Conservation (phyloP, 768 basidiomycete species). For the Clitopilus passeckerianus region DNA sequence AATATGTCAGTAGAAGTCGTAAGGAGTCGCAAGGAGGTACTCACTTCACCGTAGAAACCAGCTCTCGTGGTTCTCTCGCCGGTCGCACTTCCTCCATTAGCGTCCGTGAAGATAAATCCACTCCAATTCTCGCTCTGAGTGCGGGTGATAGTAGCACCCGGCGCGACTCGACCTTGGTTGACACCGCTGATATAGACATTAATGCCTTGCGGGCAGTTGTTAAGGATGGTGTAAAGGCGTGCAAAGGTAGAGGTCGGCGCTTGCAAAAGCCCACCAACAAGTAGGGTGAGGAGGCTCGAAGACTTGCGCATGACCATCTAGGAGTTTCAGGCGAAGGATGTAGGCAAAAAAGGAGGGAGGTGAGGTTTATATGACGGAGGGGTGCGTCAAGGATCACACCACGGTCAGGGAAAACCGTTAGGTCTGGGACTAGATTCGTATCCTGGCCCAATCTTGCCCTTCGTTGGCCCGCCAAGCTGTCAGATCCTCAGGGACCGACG, state of each 20-base stretch:
- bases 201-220: slow-evolving; percentile 15
- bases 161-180: slow-evolving; percentile 10
- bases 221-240: slow-evolving; percentile 14
- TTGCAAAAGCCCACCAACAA: neutral
- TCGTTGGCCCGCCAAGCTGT: neutral
- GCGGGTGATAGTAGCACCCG: slow-evolving; percentile 6
- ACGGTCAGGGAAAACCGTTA: neutral
- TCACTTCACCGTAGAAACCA: slow-evolving; percentile 19
- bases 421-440: neutral
- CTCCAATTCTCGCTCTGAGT: slow-evolving; percentile 13
- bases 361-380: neutral
- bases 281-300: neutral
- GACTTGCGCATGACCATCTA: neutral
- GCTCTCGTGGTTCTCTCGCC: slow-evolving; percentile 16
- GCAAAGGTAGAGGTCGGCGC: slow-evolving; percentile 4
- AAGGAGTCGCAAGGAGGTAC: neutral
- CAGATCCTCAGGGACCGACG: neutral
- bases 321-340: neutral
- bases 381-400: neutral
- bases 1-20: neutral
- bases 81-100: slow-evolving; percentile 17
- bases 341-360: neutral
- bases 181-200: slow-evolving; percentile 17
- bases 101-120: slow-evolving; percentile 19
- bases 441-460: neutral